Conservation (phyloP, 148 eudicot species). For the Vaccinium vitisidaea region DNA sequence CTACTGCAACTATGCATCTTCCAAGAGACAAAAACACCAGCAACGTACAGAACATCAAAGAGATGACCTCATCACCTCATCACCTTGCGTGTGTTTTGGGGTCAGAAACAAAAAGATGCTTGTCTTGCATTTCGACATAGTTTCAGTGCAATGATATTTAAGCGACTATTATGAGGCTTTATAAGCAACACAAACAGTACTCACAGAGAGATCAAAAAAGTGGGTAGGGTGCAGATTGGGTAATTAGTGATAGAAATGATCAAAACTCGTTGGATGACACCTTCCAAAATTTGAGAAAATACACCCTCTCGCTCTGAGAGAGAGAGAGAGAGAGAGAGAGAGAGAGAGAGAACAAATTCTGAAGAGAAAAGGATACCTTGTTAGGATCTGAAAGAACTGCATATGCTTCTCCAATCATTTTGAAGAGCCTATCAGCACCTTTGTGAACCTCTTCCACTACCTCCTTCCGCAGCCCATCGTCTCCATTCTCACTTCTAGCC, state of each 20-base stretch:
- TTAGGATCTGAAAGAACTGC: slow-evolving; percentile 82
- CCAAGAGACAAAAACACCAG: not conserved
- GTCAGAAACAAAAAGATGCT: not conserved
- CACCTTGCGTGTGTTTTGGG: not conserved
- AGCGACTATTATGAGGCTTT: not conserved
- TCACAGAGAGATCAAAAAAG: not conserved
- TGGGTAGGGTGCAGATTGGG: not conserved
- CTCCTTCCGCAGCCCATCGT: slow-evolving; percentile 85
- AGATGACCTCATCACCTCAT: slow-evolving; percentile 3
- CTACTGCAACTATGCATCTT: not conserved
- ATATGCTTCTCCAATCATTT: slow-evolving; percentile 97
- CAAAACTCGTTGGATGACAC: not conserved
- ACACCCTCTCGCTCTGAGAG: not conserved
- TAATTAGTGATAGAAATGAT: not conserved
- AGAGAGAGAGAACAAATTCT: not conserved
- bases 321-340: slow-evolving; percentile 5
- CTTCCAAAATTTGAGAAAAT: not conserved
- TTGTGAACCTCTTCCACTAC: slow-evolving; percentile 70
- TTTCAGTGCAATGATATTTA: not conserved
- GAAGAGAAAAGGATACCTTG: slow-evolving; percentile 44
- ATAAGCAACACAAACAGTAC: not conserved
- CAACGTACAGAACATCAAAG: not conserved
- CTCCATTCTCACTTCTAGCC: slow-evolving; percentile 72
- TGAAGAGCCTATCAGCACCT: slow-evolving; percentile 89
- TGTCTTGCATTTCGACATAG: not conserved